Evolutionary conservation across 129 eudicot species (phyloP).

Genomic region (Flaveria bidentis): DNA sequence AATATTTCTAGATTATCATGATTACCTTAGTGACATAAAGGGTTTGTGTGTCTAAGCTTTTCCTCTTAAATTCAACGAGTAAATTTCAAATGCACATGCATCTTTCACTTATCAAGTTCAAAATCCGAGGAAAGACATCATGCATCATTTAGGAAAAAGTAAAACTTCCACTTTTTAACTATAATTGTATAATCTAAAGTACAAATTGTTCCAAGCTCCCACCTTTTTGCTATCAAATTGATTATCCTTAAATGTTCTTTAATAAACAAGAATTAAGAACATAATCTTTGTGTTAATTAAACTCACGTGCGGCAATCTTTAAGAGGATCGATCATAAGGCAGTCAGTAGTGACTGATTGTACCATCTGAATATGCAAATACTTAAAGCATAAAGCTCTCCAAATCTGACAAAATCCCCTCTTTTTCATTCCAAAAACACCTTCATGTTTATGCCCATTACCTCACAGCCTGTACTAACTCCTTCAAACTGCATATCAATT

Average conservation of each 20-base stretch:
- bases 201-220: background rate
- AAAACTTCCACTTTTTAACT: no score
- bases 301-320: constrained; percentile 32
- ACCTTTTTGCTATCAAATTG: background rate
- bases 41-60: no score
- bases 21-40: no score
- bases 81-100: no score
- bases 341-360: constrained; percentile 11
- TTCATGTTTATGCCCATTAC: constrained; percentile 42
- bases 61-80: no score
- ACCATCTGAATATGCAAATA: constrained; percentile 4
- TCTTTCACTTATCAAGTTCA: no score
- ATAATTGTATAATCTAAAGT: background rate
- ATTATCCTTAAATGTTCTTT: background rate
- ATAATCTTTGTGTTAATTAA: constrained; percentile 22
- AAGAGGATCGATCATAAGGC: constrained; percentile 5
- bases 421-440: constrained; percentile 35
- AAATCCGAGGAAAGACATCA: no score
- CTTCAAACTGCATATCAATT: constrained; percentile 30
- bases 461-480: constrained; percentile 33
- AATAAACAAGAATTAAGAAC: background rate
- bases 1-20: no score
- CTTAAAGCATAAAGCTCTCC: constrained; percentile 25
- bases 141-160: no score
- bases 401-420: constrained; percentile 38